Conservation (phyloP, 305 asterid species). For the Vinca major region DNA sequence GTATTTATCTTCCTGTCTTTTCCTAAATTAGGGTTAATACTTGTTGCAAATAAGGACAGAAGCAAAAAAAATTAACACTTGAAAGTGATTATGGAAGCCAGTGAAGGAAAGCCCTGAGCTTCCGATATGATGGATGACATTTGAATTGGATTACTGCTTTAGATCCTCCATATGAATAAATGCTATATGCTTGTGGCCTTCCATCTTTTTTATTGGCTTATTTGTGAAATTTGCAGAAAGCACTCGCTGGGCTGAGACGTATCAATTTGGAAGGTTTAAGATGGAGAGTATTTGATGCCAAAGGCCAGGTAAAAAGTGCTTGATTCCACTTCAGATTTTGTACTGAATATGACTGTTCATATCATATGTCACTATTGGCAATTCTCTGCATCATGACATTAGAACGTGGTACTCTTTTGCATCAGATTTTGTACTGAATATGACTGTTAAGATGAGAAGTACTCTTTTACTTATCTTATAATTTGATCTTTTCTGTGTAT, state of each 20-base stretch:
- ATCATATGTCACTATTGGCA: background rate
- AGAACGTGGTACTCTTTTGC: too few relatives aligned
- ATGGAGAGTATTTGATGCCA: conserved; percentile 94
- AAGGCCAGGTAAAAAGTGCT: conserved; percentile 60
- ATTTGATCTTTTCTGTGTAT: too few relatives aligned
- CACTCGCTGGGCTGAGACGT: conserved; percentile 63
- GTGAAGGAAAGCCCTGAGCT: background rate
- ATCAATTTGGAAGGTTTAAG: conserved; percentile 78
- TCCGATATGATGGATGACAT: background rate
- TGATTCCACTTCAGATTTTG: background rate
- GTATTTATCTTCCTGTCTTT: background rate
- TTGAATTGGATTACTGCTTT: background rate
- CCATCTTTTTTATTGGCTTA: background rate
- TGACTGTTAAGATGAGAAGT: too few relatives aligned
- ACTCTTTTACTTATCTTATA: too few relatives aligned
- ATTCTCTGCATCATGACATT: too few relatives aligned
- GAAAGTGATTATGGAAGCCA: background rate
- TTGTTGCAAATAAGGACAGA: background rate
- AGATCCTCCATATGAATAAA: background rate
- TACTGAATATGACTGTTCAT: background rate
- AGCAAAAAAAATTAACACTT: background rate
- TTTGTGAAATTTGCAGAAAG: conserved; percentile 9
- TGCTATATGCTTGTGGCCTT: background rate
- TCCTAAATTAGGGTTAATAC: background rate
- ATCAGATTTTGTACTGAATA: too few relatives aligned